Conservation (phyloP, 768 basidiomycete species). For the Wakefieldia striispora region DNA sequence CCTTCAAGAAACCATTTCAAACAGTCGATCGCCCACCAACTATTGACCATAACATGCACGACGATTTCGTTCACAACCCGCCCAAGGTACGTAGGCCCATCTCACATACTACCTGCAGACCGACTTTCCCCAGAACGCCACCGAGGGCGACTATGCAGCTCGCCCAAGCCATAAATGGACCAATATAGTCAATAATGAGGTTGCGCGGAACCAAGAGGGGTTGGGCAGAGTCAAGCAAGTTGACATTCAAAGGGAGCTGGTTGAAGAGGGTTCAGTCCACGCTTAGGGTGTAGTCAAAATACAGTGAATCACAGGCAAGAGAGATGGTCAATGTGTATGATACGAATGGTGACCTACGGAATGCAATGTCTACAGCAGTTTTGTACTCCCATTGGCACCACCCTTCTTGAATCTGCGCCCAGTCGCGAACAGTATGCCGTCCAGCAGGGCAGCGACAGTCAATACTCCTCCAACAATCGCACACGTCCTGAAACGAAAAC, state of each 20-base stretch:
- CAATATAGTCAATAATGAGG: slow-evolving; percentile 6
- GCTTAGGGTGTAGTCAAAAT: not conserved
- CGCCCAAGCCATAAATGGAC: slow-evolving; percentile 21
- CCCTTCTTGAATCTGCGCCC: slow-evolving; percentile 70
- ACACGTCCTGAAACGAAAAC: slow-evolving; percentile 64
- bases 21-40: slow-evolving; percentile 24
- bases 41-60: slow-evolving; percentile 33
- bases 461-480: slow-evolving; percentile 97
- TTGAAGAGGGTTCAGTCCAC: slow-evolving; percentile 26
- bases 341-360: slow-evolving; percentile 3
- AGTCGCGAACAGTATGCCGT: slow-evolving; percentile 84
- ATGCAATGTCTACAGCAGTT: slow-evolving; percentile 30
- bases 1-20: slow-evolving; percentile 31
- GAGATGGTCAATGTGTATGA: slow-evolving; percentile 19
- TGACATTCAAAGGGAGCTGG: slow-evolving; percentile 15
- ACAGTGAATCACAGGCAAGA: not conserved
- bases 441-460: slow-evolving; percentile 88
- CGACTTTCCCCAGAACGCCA: slow-evolving; percentile 13
- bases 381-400: slow-evolving; percentile 29
- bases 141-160: slow-evolving; percentile 1
- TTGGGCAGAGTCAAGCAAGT: slow-evolving; percentile 18
- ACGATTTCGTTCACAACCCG: slow-evolving; percentile 32
- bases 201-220: slow-evolving; percentile 18
- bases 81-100: slow-evolving; percentile 20
- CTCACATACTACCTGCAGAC: not conserved